Evolutionary conservation across 2,329 filamentous ascomycete species (phyloP), one percentile per base, ranked within the genome.

Genomic region (Zymoseptoria tritici): DNA sequence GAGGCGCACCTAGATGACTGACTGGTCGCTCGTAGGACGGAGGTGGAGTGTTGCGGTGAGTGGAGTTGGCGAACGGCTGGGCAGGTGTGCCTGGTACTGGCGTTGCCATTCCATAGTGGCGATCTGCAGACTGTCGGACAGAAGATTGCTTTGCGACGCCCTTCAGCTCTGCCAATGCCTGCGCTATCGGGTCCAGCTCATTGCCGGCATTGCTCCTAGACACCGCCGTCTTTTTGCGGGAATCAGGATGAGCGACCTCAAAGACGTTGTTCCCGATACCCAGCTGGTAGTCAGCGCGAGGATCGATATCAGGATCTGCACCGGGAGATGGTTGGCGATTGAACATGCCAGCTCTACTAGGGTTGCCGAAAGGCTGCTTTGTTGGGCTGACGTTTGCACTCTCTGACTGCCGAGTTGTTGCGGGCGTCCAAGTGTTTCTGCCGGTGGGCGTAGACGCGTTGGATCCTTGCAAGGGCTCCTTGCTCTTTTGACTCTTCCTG

Each of bases 211-310:
- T 67, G 54, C 67, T 67, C 36, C 13, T 46, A 16, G 36, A 46
- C 22, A 65, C 60, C 2, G 62, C 52, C 5, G 68, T 64, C 81
- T 67, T 70, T 50, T 82, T 73, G 49, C 73, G 73, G 26, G 69
- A 66, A 61, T 93, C 89, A 0, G 90, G 87, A 8, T 88, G 88
- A 11, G 89, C 88, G 9, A 99, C 93, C 59, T 96, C 87, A 69
- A 99, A 96, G 9, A 99, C 91, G 68, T 99, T 99, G 68, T 95
- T 91, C 7, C 94, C 94, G 57, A 99, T 85, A 69, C 97, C 97
- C 26, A 99, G 81, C 62, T 96, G 93, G 68, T 97, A 86, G 72
- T 89, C 96, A 49, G 93, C 91, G 63, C 94, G 87, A 58, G 93
- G 92, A 71, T 97, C 94, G 46, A 94, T 92, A 68, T 91, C 95